phyloP scores from a whole-genome alignment of 2,329 filamentous ascomycete genomes.

The Karstenula rhodostoma region DNA sequence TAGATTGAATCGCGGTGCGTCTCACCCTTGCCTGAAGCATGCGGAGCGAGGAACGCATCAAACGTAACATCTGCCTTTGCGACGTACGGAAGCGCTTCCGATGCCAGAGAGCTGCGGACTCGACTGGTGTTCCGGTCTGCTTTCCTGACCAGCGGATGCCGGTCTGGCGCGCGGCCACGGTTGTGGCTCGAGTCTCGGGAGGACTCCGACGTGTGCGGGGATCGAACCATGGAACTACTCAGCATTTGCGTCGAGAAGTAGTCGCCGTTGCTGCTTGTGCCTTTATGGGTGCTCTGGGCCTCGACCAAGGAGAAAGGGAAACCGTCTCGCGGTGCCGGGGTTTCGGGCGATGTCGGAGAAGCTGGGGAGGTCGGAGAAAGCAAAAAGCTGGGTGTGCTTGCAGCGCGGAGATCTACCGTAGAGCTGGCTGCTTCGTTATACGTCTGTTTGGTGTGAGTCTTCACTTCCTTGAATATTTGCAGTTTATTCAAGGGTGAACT shows the following conservation, averaged over 20 bases:
- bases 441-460: conserved; percentile 14
- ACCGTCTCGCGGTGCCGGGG: neutral
- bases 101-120: conserved; percentile 23
- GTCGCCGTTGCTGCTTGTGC: conserved; percentile 20
- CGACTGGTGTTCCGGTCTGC: conserved; percentile 14
- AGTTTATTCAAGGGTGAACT: conserved; percentile 18
- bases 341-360: neutral
- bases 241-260: conserved; percentile 14
- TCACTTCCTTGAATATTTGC: conserved; percentile 15
- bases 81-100: conserved; percentile 15
- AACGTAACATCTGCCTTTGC: conserved; percentile 31
- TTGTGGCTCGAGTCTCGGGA: conserved; percentile 9
- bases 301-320: neutral
- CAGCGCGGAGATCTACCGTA: conserved; percentile 17
- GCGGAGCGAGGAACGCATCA: conserved; percentile 36
- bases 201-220: neutral
- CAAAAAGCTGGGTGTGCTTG: conserved; percentile 8
- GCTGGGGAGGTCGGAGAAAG: neutral
- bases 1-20: conserved; percentile 23
- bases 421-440: conserved; percentile 15
- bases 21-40: conserved; percentile 38
- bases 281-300: conserved; percentile 2
- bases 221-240: neutral
- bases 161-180: conserved; percentile 20
- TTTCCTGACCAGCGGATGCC: conserved; percentile 14